A percentile compares a stretch with the other conserved stretches of the same genome.
Evolutionary conservation across 1,284 basidiomycete species (phyloP).

Genomic region (Apiotrichum brassicae): DNA sequence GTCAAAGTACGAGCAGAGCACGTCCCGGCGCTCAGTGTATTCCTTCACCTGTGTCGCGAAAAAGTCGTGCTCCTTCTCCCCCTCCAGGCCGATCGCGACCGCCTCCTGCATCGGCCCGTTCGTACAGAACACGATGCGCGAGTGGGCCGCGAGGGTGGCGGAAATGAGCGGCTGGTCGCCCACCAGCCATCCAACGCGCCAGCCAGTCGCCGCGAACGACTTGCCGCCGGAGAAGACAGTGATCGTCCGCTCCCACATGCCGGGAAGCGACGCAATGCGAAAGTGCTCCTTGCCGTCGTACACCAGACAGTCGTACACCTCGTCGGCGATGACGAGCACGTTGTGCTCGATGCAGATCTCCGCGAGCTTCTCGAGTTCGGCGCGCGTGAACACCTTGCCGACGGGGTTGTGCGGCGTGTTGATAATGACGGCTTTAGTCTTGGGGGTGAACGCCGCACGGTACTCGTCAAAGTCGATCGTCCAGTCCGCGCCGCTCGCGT

Average conservation of each 20-base stretch:
- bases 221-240: conserved; percentile 77
- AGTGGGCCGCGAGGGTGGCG: conserved; percentile 81
- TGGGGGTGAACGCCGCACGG: conserved; percentile 70
- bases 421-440: conserved; percentile 85
- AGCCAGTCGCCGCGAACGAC: conserved; percentile 96
- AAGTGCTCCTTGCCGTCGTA: conserved; percentile 84
- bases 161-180: conserved; percentile 75
- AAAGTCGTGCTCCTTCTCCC: conserved; percentile 65
- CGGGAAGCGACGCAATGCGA: conserved; percentile 82
- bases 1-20: conserved; percentile 74
- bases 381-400: conserved; percentile 83
- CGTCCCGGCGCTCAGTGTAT: conserved; percentile 71
- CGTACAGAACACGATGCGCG: conserved; percentile 90
- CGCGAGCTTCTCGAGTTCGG: conserved; percentile 79
- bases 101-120: conserved; percentile 92
- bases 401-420: conserved; percentile 96
- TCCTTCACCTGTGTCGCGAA: conserved; percentile 71
- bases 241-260: conserved; percentile 96
- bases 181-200: conserved; percentile 92
- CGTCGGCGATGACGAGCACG: conserved; percentile 87
- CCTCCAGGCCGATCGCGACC: conserved; percentile 74
- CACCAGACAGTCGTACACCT: conserved; percentile 96
- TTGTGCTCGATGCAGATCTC: conserved; percentile 85
- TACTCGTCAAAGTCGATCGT: conserved; percentile 78
- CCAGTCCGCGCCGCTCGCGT: conserved; percentile 68